These are phyloP conservation scores for Erigeron canadensis DNA, from an alignment of 129 eudicot genomes.

Conservation along the genomic window DNA sequence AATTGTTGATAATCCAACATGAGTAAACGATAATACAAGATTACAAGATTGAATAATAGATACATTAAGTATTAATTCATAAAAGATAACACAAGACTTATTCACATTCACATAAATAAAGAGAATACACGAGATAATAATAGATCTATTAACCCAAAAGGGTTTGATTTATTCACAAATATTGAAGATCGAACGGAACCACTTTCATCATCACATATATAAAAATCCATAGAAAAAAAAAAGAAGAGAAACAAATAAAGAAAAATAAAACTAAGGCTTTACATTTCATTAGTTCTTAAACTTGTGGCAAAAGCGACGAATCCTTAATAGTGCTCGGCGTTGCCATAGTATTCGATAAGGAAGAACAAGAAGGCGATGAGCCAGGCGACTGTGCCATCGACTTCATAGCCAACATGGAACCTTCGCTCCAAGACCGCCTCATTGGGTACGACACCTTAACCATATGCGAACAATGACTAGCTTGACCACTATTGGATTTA, in stretches of 20 bases:
- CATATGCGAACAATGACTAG: constrained; percentile 15
- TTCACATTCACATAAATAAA: neutral
- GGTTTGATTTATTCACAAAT: constrained; percentile 17
- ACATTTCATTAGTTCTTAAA: neutral
- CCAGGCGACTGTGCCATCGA: neutral
- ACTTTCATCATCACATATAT: neutral
- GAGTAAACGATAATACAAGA: neutral
- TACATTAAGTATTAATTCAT: neutral
- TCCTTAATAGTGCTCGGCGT: neutral
- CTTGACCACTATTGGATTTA: constrained; percentile 16
- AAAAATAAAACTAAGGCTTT: too few relatives aligned
- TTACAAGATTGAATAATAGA: neutral
- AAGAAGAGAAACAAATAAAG: neutral
- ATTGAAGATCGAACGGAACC: neutral
- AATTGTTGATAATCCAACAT: neutral
- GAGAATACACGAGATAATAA: neutral
- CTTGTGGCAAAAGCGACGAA: constrained; percentile 1
- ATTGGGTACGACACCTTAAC: constrained; percentile 44
- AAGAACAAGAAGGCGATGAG: constrained; percentile 16
- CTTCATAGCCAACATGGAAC: constrained; percentile 32
- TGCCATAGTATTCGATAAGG: constrained; percentile 6
- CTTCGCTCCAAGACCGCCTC: constrained; percentile 53
- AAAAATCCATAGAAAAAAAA: neutral
- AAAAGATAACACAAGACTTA: too few relatives aligned
- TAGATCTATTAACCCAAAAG: neutral